These are phyloP conservation scores for Coemansia guatemalensis DNA, from an alignment of 192 early-diverging fungal genomes.

Conservation along the genomic window DNA sequence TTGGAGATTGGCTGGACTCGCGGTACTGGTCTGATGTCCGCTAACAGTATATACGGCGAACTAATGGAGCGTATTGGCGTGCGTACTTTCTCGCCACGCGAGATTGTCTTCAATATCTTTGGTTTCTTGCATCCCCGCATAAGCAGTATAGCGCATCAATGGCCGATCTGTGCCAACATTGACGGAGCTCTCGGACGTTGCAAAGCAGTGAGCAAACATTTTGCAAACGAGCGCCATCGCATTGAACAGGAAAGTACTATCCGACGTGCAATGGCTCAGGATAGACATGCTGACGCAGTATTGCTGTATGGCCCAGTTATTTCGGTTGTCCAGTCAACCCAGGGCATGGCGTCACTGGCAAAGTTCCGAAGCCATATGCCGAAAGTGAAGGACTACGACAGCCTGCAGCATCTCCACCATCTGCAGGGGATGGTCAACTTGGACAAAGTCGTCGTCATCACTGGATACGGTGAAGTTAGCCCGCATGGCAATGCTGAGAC, in stretches of 20 bases:
- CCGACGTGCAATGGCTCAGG: background rate
- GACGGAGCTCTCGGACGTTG: constrained; percentile 77
- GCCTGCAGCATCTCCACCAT: constrained; percentile 63
- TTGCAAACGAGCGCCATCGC: background rate
- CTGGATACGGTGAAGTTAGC: constrained; percentile 93
- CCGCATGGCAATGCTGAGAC: constrained; percentile 88
- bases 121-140: constrained; percentile 72
- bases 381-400: constrained; percentile 61
- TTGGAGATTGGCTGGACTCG: constrained; percentile 96
- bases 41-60: constrained; percentile 82
- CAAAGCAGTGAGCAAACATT: constrained; percentile 1
- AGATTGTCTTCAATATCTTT: too few species aligned
- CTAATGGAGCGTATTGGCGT: constrained; percentile 81
- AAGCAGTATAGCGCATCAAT: constrained; percentile 61
- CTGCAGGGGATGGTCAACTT: constrained; percentile 81
- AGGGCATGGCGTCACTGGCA: constrained; percentile 61
- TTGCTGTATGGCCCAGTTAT: background rate
- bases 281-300: background rate
- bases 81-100: too few species aligned
- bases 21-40: constrained; percentile 90
- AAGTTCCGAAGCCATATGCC: constrained; percentile 85
- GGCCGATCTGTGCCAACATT: constrained; percentile 87
- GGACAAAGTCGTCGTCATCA: constrained; percentile 88
- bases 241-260: background rate
- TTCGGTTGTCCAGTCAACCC: too few species aligned